These are phyloP conservation scores for Penicillium crystallinum DNA, from an alignment of 495 filamentous ascomycete genomes.

Conservation along the genomic window DNA sequence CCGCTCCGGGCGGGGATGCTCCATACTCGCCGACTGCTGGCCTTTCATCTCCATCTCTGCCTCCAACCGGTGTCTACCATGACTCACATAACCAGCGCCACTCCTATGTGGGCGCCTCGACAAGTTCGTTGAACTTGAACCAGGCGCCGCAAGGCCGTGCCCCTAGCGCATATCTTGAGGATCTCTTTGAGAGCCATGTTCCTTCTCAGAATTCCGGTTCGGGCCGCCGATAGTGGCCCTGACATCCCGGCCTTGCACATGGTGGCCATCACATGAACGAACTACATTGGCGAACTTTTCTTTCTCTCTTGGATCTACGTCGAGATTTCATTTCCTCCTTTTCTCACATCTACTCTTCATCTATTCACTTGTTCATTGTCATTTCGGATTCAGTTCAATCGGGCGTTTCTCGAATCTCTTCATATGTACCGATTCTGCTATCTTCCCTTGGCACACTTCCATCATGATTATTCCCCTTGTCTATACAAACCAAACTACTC, in stretches of 20 bases:
- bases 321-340: background rate
- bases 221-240: constrained; percentile 4
- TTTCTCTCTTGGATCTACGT: background rate
- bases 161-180: constrained; percentile 89
- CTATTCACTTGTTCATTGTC: background rate
- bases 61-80: constrained; percentile 33
- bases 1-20: constrained; percentile 27
- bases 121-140: constrained; percentile 64
- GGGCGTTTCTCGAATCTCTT: background rate
- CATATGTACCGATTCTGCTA: background rate
- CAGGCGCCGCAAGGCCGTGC: constrained; percentile 66
- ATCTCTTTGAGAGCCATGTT: constrained; percentile 72
- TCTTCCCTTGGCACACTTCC: background rate
- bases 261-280: background rate
- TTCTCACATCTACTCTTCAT: background rate
- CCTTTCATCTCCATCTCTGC: constrained; percentile 30
- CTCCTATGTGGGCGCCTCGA: constrained; percentile 48
- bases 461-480: background rate
- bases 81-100: constrained; percentile 27
- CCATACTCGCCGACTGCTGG: constrained; percentile 14
- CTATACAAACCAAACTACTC: background rate
- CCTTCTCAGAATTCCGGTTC: constrained; percentile 18
- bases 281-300: background rate
- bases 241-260: background rate
- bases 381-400: background rate